Evolutionary conservation across 495 filamentous ascomycete genomes (phyloP).

Genomic region (Aspergillus affinis): DNA sequence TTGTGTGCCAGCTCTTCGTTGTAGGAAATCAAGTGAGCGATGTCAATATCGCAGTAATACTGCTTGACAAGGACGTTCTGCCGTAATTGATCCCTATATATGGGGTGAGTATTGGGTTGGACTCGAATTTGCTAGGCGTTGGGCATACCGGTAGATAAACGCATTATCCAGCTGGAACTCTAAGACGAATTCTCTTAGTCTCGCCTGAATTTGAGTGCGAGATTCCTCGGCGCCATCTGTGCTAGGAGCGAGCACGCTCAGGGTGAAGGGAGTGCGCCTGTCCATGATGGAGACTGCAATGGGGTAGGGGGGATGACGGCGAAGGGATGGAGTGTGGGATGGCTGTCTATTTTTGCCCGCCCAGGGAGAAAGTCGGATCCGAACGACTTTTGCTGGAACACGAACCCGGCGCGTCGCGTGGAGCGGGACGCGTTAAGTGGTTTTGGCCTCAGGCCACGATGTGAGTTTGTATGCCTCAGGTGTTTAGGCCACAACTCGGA

Average conservation of each 20-base stretch:
- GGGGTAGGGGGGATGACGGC: constrained; percentile 20
- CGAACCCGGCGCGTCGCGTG: constrained; percentile 36
- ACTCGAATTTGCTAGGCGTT: constrained; percentile 13
- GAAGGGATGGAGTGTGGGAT: constrained; percentile 25
- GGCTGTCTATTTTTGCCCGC: constrained; percentile 5
- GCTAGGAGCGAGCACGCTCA: constrained; percentile 74
- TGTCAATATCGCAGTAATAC: constrained; percentile 96
- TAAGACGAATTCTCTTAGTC: constrained; percentile 76
- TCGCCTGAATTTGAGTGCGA: constrained; percentile 52
- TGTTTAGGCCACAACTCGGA: constrained; percentile 9
- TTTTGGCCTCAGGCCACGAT: constrained; percentile 37
- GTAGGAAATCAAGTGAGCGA: constrained; percentile 93
- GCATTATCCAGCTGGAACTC: constrained; percentile 94
- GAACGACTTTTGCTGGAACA: constrained; percentile 35
- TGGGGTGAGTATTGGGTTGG: neutral
- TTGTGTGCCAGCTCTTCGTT: constrained; percentile 95
- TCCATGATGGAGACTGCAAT: constrained; percentile 63
- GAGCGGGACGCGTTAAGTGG: constrained; percentile 46
- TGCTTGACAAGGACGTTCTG: constrained; percentile 95
- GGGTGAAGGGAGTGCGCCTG: constrained; percentile 77
- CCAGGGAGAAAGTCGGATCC: constrained; percentile 18
- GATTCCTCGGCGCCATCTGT: constrained; percentile 62
- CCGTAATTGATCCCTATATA: constrained; percentile 81
- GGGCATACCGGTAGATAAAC: constrained; percentile 83
- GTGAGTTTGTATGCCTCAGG: neutral